Base-by-base conservation (phyloP, 2,329 filamentous ascomycete species). In the Colletotrichum noveboracense region DNA sequence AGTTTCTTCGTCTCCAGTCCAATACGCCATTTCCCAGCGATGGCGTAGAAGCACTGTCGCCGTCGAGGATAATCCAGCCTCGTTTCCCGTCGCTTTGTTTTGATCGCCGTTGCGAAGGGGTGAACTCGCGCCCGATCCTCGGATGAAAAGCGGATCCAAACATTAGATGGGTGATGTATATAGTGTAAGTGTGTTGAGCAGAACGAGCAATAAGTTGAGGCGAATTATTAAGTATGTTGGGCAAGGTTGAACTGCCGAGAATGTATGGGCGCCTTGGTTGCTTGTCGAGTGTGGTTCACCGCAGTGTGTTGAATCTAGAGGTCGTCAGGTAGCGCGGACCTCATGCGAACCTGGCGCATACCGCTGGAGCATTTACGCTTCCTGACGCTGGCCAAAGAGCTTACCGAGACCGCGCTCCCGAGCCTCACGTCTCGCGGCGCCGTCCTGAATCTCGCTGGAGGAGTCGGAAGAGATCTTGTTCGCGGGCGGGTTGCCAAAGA, bases 401-500 rank as follows among this genome's bases (percentile, higher is more conserved):
- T 87, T 85, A 52, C 87, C 84, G 74, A 93, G 90, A n/a, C 91
- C 91, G 28, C 91, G 89, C 83, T 93, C 88, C 71, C 88, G 83
- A 16, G 82, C 81, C 81, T 93, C 92, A 14, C 92, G 87, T 36
- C 88, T 86, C 2, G 92, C 91, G 13, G 92, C 92, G 8, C 91
- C 91, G 79, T 93, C 92, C 77, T 91, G 86, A 77, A 90, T 88
- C 28, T 86, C 86, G 76, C 86, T 87, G 3, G 82, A 81, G 2
- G 84, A 83, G 58, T 88, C 84, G 30, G 70, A 80, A 12, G 82
- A 78, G 55, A 88, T 84, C 81, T 89, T 90, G 38, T 82, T 83
- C 80, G 86, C 89, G 2, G 88, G 88, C 52, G 87, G 81, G 78
- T 91, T 91, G 24, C 91, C 91, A 74, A 92, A 85, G 34, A 89